phyloP scores from a whole-genome alignment of 2,329 filamentous ascomycete species.

The Thielaviopsis ethacetica region DNA sequence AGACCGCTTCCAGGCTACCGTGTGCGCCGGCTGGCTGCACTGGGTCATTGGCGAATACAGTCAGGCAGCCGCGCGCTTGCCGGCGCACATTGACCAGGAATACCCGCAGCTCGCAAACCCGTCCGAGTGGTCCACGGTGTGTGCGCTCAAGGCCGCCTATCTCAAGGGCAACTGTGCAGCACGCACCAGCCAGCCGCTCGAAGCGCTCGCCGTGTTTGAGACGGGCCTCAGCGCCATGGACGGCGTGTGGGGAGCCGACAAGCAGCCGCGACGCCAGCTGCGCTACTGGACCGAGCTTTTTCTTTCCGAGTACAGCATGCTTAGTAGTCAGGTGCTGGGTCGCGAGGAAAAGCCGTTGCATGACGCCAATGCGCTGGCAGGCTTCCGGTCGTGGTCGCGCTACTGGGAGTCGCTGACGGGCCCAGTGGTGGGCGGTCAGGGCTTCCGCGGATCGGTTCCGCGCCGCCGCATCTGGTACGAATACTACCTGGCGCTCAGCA shows the following conservation, averaged over 20 bases:
- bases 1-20: constrained; percentile 60
- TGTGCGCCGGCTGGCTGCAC: constrained; percentile 74
- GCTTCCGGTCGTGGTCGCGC: constrained; percentile 50
- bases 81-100: constrained; percentile 42
- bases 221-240: constrained; percentile 48
- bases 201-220: constrained; percentile 51
- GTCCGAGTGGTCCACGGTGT: constrained; percentile 70
- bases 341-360: constrained; percentile 32
- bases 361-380: constrained; percentile 36
- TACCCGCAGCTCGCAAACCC: constrained; percentile 34
- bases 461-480: constrained; percentile 63
- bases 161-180: constrained; percentile 52
- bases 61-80: constrained; percentile 43
- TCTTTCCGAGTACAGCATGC: constrained; percentile 57
- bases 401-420: constrained; percentile 45
- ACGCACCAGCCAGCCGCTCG: constrained; percentile 29
- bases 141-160: constrained; percentile 62
- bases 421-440: constrained; percentile 35
- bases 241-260: constrained; percentile 28
- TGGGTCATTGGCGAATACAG: constrained; percentile 58
- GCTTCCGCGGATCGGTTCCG: constrained; percentile 42
- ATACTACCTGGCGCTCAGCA: constrained; percentile 68
- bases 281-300: constrained; percentile 66
- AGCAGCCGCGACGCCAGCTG: constrained; percentile 45
- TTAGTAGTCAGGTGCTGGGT: constrained; percentile 43